These are phyloP conservation scores for Yarrowia porcina DNA, from an alignment of 805 yeast species.

Conservation along the genomic window DNA sequence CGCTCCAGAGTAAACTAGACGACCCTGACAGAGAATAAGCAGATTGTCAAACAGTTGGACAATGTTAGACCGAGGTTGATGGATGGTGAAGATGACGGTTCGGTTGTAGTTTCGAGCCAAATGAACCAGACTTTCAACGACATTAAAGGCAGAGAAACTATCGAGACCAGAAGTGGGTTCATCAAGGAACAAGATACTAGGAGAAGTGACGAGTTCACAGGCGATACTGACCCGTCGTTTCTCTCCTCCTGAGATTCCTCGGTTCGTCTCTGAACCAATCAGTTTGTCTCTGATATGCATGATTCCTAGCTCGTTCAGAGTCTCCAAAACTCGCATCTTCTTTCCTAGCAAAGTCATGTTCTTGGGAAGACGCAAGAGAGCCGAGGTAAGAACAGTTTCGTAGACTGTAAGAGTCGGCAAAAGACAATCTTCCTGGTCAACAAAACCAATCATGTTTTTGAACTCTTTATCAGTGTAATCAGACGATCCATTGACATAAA, in stretches of 20 bases:
- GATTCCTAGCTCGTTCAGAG: constrained; percentile 80
- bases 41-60: constrained; percentile 86
- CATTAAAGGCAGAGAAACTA: constrained; percentile 88
- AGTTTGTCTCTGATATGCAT: constrained; percentile 75
- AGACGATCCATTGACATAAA: constrained; percentile 66
- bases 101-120: constrained; percentile 78
- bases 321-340: constrained; percentile 75
- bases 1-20: constrained; percentile 83
- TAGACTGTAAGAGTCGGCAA: constrained; percentile 92
- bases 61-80: constrained; percentile 95
- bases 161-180: constrained; percentile 97
- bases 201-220: constrained; percentile 86
- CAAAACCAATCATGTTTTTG: constrained; percentile 80
- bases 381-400: constrained; percentile 92
- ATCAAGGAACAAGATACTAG: constrained; percentile 76
- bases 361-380: constrained; percentile 80
- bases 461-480: constrained; percentile 44
- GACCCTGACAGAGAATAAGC: constrained; percentile 77
- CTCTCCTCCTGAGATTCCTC: constrained; percentile 95
- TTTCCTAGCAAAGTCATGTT: constrained; percentile 72
- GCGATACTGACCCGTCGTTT: constrained; percentile 90
- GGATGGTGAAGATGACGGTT: constrained; percentile 89
- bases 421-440: constrained; percentile 89
- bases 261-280: constrained; percentile 81
- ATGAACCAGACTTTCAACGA: constrained; percentile 76